Evolutionary conservation across 345 rosid species (phyloP).

Genomic region (Nephelium lappaceum): DNA sequence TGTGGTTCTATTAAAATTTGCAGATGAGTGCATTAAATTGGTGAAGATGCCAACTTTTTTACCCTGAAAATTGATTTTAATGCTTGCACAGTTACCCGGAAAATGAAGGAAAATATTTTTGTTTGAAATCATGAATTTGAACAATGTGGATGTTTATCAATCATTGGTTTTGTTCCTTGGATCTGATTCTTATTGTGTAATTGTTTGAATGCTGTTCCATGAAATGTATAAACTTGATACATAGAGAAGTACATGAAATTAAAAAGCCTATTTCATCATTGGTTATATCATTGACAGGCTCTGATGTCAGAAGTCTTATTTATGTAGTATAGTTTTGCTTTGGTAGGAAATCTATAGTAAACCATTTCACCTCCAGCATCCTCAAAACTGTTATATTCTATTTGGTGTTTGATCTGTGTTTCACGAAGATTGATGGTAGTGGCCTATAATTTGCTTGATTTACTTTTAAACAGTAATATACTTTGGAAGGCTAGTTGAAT

Average conservation of each 20-base stretch:
- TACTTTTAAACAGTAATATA: neutral
- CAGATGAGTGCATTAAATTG: neutral
- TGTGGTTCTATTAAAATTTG: neutral
- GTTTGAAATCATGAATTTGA: neutral
- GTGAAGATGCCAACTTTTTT: neutral
- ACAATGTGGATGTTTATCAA: neutral
- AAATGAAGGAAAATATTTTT: neutral
- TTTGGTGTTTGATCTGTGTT: neutral
- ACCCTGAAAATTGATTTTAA: neutral
- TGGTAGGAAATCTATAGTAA: no score
- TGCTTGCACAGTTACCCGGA: neutral
- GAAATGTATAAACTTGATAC: neutral
- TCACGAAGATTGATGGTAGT: neutral
- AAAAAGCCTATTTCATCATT: neutral
- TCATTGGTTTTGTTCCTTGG: neutral
- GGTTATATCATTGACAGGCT: neutral
- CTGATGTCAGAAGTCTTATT: neutral
- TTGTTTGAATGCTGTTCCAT: neutral
- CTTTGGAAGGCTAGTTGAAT: neutral
- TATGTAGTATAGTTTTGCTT: no score
- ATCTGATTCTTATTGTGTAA: neutral
- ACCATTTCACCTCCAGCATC: no score
- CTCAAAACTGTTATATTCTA: no score
- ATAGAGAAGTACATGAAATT: neutral
- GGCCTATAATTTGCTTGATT: neutral